Evolutionary conservation across 148 eudicot species (phyloP).

Genomic region (Dianthus caryophyllus): DNA sequence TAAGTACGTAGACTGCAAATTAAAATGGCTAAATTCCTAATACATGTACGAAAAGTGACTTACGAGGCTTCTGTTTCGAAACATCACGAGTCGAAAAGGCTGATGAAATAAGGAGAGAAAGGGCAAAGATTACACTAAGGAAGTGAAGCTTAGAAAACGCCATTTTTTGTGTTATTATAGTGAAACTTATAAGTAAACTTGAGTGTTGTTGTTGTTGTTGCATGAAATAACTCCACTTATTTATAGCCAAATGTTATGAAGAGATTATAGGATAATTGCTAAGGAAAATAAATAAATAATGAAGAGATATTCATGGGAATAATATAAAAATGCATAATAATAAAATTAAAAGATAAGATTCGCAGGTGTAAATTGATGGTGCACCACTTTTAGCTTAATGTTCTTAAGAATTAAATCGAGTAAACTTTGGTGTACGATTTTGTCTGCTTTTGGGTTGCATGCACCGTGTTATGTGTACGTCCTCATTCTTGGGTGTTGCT

Average conservation of each 20-base stretch:
- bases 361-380: too few species aligned
- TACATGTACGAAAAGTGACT: too few species aligned
- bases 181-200: neutral
- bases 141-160: neutral
- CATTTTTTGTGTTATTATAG: neutral
- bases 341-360: too few species aligned
- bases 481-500: too few species aligned
- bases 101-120: neutral
- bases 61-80: neutral
- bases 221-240: neutral
- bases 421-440: too few species aligned
- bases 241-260: slow-evolving; percentile 3
- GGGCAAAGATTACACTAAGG: neutral
- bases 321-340: too few species aligned
- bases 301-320: slow-evolving; percentile 5
- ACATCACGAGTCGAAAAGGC: neutral
- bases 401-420: too few species aligned
- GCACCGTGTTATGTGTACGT: too few species aligned
- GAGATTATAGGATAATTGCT: neutral
- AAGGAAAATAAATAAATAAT: neutral
- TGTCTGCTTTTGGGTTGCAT: too few species aligned
- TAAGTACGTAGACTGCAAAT: too few species aligned
- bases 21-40: too few species aligned
- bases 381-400: too few species aligned
- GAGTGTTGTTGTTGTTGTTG: neutral